These are phyloP conservation scores for Nicotiana attenuata DNA, from an alignment of 257 asterid genomes.

Conservation along the genomic window DNA sequence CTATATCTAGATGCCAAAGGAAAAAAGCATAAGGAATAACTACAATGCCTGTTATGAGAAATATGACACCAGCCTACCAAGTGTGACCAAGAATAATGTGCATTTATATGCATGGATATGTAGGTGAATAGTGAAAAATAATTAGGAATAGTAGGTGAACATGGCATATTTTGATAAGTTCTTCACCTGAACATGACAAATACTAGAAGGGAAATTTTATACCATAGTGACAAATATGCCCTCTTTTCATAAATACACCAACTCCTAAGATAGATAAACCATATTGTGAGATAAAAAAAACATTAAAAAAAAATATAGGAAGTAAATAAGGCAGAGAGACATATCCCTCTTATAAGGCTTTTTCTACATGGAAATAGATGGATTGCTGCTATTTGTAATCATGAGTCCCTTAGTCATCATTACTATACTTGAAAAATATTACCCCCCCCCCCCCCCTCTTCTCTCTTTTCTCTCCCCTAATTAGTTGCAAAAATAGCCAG, in stretches of 20 bases:
- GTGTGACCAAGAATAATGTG: not conserved
- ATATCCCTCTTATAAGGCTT: slow-evolving; percentile 32
- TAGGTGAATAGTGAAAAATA: not conserved
- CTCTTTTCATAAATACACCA: not conserved
- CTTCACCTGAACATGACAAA: not conserved
- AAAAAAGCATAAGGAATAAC: not conserved
- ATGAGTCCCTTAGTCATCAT: slow-evolving; percentile 50
- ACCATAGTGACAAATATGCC: not conserved
- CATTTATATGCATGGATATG: not conserved
- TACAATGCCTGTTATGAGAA: not conserved
- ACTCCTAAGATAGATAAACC: not conserved
- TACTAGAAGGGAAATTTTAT: not conserved
- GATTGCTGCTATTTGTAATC: slow-evolving; percentile 43
- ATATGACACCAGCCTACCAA: not conserved
- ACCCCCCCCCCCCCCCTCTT: not conserved
- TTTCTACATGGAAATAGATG: slow-evolving; percentile 39
- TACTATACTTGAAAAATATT: slow-evolving; percentile 37
- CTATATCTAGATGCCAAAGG: not conserved
- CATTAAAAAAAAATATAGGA: not conserved
- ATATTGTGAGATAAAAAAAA: not conserved
- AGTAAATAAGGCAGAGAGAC: slow-evolving; percentile 4
- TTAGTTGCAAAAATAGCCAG: slow-evolving; percentile 8
- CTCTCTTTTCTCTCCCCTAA: not conserved
- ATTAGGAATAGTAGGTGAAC: not conserved
- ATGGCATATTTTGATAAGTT: not conserved